Base-by-base conservation (phyloP, 1,284 basidiomycete genomes). In the Cryptococcus depauperatus region DNA sequence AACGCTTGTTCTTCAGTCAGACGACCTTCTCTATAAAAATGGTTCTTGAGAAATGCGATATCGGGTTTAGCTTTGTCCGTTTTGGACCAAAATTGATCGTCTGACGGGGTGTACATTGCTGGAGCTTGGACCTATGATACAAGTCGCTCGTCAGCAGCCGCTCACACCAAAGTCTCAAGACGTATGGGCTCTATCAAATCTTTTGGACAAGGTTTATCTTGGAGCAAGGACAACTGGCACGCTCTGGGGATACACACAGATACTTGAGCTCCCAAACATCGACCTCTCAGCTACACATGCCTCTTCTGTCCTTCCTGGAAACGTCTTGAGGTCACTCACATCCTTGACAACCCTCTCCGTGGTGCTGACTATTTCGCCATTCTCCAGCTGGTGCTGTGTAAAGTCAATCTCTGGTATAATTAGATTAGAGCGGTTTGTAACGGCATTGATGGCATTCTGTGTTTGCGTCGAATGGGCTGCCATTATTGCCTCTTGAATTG, bases 41-140 rank as follows among this genome's bases (percentile, higher is more conserved):
- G 93, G 62, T 97, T 97, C 77, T 98, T 98, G 54, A 98, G 77
- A 72, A 93, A 98, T 27, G 88, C 90, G 60, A 97, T 79, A 71
- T 97, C 87, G n/a, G 89, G 90, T 68, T 91, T 92, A 29, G 82
- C 77, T 39, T 79, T 80, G 72, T 91, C 85, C 56, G 81, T 79
- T 53, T 80, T 79, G 48, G 83, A 83, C 73, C 83, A 93, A 78
- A 97, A 96, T 70, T 98, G 89, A 52, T 86, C 87, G 61, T 88
- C 82, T 3, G 90, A 91, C 0, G 93, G 93, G 46, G 84, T 79
- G 55, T 77, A 78, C 83, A 95, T 92, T 43, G 93, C 93, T 19
- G 90, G 90, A 19, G 89, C 88, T 81, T 93, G 90, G 6, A 93
- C 87, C 84, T 93, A 62, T 32, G 18, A 26, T 23, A 23, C 18